These are phyloP conservation scores for Lentinula sp. DNA, from an alignment of 768 basidiomycete species.

Conservation along the genomic window DNA sequence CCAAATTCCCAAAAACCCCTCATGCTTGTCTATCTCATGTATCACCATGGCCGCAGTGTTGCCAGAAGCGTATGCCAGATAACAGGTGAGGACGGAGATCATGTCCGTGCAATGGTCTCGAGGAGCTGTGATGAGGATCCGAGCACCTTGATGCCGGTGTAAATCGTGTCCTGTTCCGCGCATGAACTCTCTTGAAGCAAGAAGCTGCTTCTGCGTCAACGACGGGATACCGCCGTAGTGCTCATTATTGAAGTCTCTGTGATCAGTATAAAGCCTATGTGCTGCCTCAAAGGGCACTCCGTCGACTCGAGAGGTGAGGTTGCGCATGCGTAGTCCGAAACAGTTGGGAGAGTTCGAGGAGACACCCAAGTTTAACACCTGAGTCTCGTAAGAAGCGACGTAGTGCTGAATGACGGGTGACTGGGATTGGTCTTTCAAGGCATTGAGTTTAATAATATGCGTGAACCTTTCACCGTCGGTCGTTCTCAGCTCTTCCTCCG, in stretches of 20 bases:
- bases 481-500: conserved; percentile 7
- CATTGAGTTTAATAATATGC: conserved; percentile 10
- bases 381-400: conserved; percentile 4
- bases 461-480: conserved; percentile 10
- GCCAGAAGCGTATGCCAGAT: conserved; percentile 10
- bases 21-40: conserved; percentile 8
- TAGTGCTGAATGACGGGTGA: conserved; percentile 5
- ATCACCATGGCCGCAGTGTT: conserved; percentile 5
- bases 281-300: not conserved
- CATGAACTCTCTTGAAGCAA: conserved; percentile 15
- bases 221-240: conserved; percentile 8
- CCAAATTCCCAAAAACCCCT: conserved; percentile 11
- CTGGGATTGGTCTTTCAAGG: not conserved
- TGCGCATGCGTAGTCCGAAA: not conserved
- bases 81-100: conserved; percentile 12
- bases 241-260: conserved; percentile 6
- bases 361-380: not conserved
- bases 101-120: conserved; percentile 17
- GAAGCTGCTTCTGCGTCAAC: conserved; percentile 13
- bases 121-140: conserved; percentile 15
- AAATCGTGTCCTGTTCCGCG: not conserved
- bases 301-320: not conserved
- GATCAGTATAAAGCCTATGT: conserved; percentile 10
- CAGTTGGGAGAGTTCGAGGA: not conserved
- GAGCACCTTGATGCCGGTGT: not conserved